Evolutionary conservation across 108 stramenopile genomes (phyloP).

Genomic region (Cyclotella choctawhatcheeana): DNA sequence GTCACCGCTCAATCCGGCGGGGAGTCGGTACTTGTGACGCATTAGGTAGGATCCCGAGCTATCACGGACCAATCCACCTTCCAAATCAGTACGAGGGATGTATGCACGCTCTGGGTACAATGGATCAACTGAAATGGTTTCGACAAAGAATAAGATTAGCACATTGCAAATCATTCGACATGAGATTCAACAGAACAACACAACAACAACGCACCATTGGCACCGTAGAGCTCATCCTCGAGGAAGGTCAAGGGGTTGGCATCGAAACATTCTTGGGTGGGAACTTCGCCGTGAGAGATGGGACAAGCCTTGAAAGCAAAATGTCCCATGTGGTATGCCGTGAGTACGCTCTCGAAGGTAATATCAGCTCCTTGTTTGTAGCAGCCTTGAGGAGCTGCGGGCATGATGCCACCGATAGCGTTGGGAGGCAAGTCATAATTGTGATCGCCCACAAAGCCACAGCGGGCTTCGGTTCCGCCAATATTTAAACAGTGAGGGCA

Average conservation of each 20-base stretch:
- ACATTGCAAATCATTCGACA: too few species aligned
- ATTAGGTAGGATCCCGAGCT: slow-evolving; percentile 12
- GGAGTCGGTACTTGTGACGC: slow-evolving; percentile 25
- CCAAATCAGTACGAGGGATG: slow-evolving; percentile 41
- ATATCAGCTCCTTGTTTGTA: slow-evolving; percentile 54
- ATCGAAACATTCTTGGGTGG: slow-evolving; percentile 68
- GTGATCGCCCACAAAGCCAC: slow-evolving; percentile 35
- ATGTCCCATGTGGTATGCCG: slow-evolving; percentile 68
- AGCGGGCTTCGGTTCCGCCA: slow-evolving; percentile 48
- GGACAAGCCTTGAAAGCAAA: slow-evolving; percentile 60
- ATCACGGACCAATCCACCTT: slow-evolving; percentile 26
- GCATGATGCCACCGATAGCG: slow-evolving; percentile 41
- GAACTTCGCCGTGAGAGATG: slow-evolving; percentile 36
- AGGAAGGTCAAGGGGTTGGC: slow-evolving; percentile 55
- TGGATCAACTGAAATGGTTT: too few species aligned
- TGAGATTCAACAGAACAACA: too few species aligned
- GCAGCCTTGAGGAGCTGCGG: slow-evolving; percentile 42
- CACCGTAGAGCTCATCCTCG: slow-evolving; percentile 53
- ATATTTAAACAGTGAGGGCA: slow-evolving; percentile 44
- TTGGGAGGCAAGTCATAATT: slow-evolving; percentile 62
- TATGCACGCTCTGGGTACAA: slow-evolving; percentile 66
- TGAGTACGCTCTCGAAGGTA: slow-evolving; percentile 46
- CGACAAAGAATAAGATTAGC: too few species aligned
- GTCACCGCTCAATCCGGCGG: slow-evolving; percentile 31
- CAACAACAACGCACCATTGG: too few species aligned